phyloP scores from a whole-genome alignment of 2,329 filamentous ascomycete genomes.

The Ceratocystis harringtonii region DNA sequence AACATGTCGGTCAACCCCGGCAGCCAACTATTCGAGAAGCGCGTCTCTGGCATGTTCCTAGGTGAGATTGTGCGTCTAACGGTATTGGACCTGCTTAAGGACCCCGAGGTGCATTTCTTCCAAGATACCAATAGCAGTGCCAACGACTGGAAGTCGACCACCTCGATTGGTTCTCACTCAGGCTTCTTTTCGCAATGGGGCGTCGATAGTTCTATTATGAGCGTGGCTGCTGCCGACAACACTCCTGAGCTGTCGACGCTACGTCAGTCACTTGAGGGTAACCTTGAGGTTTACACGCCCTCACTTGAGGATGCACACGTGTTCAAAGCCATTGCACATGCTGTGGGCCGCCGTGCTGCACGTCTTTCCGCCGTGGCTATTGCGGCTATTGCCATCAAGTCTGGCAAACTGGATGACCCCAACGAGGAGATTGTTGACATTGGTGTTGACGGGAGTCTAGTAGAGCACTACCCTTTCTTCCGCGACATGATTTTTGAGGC shows the following conservation, averaged over 20 bases:
- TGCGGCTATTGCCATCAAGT: slow-evolving; percentile 67
- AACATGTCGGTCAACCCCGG: slow-evolving; percentile 74
- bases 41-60: slow-evolving; percentile 94
- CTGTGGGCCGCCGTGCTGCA: slow-evolving; percentile 77
- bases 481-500: slow-evolving; percentile 77
- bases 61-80: slow-evolving; percentile 80
- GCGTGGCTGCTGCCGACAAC: slow-evolving; percentile 67
- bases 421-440: slow-evolving; percentile 67
- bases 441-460: slow-evolving; percentile 84
- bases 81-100: slow-evolving; percentile 55
- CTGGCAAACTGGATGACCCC: slow-evolving; percentile 49
- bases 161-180: slow-evolving; percentile 48
- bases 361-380: slow-evolving; percentile 78
- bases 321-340: slow-evolving; percentile 67
- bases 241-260: slow-evolving; percentile 56
- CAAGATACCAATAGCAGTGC: slow-evolving; percentile 55
- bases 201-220: slow-evolving; percentile 80
- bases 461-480: slow-evolving; percentile 93
- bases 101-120: slow-evolving; percentile 56
- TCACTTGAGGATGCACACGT: slow-evolving; percentile 74
- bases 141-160: slow-evolving; percentile 57
- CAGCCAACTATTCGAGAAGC: slow-evolving; percentile 98
- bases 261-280: slow-evolving; percentile 61
- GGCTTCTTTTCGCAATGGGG: slow-evolving; percentile 70
- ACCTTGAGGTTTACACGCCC: slow-evolving; percentile 60